These are phyloP conservation scores for Dinochytrium kinnereticum DNA, from an alignment of 371 early-diverging fungal genomes.

Conservation along the genomic window DNA sequence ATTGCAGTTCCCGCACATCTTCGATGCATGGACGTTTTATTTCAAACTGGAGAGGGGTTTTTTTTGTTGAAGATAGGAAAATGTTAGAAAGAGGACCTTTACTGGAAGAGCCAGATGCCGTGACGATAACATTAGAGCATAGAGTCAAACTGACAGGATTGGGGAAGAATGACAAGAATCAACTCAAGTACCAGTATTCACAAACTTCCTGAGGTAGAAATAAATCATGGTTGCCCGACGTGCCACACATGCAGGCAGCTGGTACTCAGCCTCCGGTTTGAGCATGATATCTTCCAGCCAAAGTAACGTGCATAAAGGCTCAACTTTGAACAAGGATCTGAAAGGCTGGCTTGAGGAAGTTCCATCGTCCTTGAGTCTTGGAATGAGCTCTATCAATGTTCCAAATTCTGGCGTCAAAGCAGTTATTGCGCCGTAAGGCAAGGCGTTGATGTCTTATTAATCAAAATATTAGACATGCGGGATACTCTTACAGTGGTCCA, in stretches of 20 bases:
- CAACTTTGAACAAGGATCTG: conserved; percentile 55
- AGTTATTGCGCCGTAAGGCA: conserved; percentile 82
- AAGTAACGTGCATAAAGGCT: background rate
- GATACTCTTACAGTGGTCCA: conserved; percentile 86
- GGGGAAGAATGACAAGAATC: no score
- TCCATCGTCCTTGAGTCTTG: conserved; percentile 33
- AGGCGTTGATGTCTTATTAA: background rate
- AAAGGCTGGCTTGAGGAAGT: conserved; percentile 60
- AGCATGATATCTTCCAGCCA: conserved; percentile 36
- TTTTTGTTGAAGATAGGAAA: no score
- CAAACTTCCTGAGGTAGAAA: no score
- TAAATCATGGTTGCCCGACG: no score
- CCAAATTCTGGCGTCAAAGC: conserved; percentile 60
- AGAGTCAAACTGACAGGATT: no score
- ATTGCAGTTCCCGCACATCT: no score
- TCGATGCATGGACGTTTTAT: no score
- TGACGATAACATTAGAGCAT: no score
- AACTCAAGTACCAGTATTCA: no score
- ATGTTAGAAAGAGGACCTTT: no score
- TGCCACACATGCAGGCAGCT: conserved; percentile 73
- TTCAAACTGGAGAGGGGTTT: no score
- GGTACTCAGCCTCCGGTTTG: conserved; percentile 66
- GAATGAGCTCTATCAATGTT: conserved; percentile 51
- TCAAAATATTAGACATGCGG: conserved; percentile 77
- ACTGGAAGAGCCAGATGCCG: no score